Conservation (phyloP, 75 land plant species). For the Selaginella moellendorffii region DNA sequence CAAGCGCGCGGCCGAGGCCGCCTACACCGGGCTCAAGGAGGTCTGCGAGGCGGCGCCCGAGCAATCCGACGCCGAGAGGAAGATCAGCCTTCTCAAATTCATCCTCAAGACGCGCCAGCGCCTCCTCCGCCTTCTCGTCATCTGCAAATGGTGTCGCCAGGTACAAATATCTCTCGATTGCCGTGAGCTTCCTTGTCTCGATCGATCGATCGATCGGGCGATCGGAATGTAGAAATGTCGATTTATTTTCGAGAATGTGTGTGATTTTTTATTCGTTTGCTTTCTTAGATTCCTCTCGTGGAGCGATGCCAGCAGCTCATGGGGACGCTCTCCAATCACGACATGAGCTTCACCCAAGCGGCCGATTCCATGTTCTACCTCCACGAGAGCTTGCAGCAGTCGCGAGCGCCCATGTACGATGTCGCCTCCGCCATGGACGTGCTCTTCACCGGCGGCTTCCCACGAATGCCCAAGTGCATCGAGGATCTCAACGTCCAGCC, state of each 20-base stretch:
- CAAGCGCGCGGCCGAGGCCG: slow-evolving; percentile 53
- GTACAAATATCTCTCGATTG: slow-evolving; percentile 17
- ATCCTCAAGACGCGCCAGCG: slow-evolving; percentile 77
- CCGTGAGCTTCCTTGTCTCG: neutral
- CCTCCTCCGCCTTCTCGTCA: slow-evolving; percentile 73
- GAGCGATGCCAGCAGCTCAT: slow-evolving; percentile 87
- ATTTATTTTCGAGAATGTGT: neutral
- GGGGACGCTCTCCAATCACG: slow-evolving; percentile 84
- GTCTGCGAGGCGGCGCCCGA: slow-evolving; percentile 43
- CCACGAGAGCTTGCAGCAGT: slow-evolving; percentile 94
- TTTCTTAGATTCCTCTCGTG: slow-evolving; percentile 82
- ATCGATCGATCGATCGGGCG: too few relatives aligned
- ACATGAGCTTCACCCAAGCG: slow-evolving; percentile 85
- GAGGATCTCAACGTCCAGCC: slow-evolving; percentile 82
- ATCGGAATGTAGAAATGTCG: neutral
- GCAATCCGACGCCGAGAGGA: slow-evolving; percentile 68
- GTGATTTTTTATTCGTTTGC: neutral
- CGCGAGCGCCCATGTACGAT: slow-evolving; percentile 96
- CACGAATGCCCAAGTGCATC: slow-evolving; percentile 89
- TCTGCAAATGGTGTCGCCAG: slow-evolving; percentile 97
- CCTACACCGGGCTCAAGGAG: slow-evolving; percentile 52
- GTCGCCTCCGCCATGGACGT: slow-evolving; percentile 89
- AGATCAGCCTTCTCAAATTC: slow-evolving; percentile 71
- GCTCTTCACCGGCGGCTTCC: slow-evolving; percentile 68
- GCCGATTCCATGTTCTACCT: slow-evolving; percentile 89